Conservation (phyloP, 2,329 filamentous ascomycete species). For the Anthostomella pinea region DNA sequence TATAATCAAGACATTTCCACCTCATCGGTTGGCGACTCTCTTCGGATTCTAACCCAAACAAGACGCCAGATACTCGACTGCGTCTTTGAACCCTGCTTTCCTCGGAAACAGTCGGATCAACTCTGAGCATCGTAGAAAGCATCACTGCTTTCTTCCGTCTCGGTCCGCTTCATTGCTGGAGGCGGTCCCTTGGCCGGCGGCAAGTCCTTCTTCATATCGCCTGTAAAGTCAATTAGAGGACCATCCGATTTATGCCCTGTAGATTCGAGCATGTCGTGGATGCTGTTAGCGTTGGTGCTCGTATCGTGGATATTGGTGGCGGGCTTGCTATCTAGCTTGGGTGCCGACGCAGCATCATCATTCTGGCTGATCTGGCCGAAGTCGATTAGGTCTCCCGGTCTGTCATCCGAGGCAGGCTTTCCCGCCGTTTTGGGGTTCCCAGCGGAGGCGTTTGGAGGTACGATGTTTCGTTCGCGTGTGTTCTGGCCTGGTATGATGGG, state of each 20-base stretch:
- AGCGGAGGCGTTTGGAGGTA: slow-evolving; percentile 45
- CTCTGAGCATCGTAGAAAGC: slow-evolving; percentile 40
- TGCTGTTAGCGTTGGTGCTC: slow-evolving; percentile 37
- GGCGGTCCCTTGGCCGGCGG: slow-evolving; percentile 31
- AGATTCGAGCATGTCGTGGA: slow-evolving; percentile 42
- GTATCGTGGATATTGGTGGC: slow-evolving; percentile 41
- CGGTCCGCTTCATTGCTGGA: slow-evolving; percentile 30
- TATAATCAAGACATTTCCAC: too few species aligned
- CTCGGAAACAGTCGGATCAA: slow-evolving; percentile 13
- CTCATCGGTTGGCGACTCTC: too few species aligned
- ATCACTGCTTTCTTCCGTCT: slow-evolving; percentile 37
- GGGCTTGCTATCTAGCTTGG: slow-evolving; percentile 18
- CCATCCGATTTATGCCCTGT: slow-evolving; percentile 48
- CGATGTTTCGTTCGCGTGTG: slow-evolving; percentile 50
- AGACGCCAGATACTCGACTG: not conserved
- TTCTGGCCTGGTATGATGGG: slow-evolving; percentile 80
- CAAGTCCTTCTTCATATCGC: slow-evolving; percentile 51
- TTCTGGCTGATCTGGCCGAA: slow-evolving; percentile 54
- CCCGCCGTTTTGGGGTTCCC: slow-evolving; percentile 17
- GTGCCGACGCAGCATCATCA: slow-evolving; percentile 23
- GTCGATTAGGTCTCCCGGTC: slow-evolving; percentile 52
- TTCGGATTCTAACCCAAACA: too few species aligned
- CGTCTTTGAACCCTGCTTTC: not conserved
- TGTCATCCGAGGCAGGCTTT: slow-evolving; percentile 15
- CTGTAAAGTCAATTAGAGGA: slow-evolving; percentile 54